phyloP scores from a whole-genome alignment of 371 early-diverging fungal species.

The Mucor saturninus region DNA sequence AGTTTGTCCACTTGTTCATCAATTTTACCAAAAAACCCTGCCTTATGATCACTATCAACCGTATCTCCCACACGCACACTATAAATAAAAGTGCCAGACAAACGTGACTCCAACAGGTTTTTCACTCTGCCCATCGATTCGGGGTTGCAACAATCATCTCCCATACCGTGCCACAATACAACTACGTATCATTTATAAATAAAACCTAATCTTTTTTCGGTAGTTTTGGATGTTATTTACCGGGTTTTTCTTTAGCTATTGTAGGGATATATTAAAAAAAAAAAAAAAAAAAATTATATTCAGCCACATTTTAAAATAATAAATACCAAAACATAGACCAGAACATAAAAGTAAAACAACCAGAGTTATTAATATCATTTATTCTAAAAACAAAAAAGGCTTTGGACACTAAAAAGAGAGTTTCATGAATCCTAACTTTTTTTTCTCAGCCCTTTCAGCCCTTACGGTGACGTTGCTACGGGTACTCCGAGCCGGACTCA shows the following conservation, averaged over 20 bases:
- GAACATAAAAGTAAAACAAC: constrained; percentile 8
- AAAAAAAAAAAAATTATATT: constrained; percentile 7
- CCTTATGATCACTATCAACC: constrained; percentile 70
- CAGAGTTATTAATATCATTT: constrained; percentile 1
- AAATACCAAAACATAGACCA: constrained; percentile 17
- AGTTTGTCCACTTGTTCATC: constrained; percentile 69
- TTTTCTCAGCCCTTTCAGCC: constrained; percentile 1
- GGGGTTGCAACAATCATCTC: constrained; percentile 82
- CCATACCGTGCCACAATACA: constrained; percentile 91
- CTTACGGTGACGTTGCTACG: too few species aligned
- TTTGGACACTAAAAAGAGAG: neutral
- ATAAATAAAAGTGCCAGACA: constrained; percentile 79
- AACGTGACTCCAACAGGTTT: constrained; percentile 48
- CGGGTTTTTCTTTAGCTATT: constrained; percentile 11
- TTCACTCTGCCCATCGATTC: constrained; percentile 70
- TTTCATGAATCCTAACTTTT: neutral
- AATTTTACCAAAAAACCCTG: constrained; percentile 85
- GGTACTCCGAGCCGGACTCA: constrained; percentile 1
- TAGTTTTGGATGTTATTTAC: constrained; percentile 1
- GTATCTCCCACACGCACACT: constrained; percentile 72
- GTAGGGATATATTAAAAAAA: constrained; percentile 2
- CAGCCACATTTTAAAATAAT: constrained; percentile 15
- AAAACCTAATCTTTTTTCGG: neutral
- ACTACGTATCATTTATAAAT: constrained; percentile 31
- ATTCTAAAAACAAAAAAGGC: neutral